A percentile compares a stretch with the other conserved stretches of the same genome.
These are phyloP conservation scores for Phytopythium montanum DNA, from an alignment of 352 stramenopile genomes.

Conservation along the genomic window DNA sequence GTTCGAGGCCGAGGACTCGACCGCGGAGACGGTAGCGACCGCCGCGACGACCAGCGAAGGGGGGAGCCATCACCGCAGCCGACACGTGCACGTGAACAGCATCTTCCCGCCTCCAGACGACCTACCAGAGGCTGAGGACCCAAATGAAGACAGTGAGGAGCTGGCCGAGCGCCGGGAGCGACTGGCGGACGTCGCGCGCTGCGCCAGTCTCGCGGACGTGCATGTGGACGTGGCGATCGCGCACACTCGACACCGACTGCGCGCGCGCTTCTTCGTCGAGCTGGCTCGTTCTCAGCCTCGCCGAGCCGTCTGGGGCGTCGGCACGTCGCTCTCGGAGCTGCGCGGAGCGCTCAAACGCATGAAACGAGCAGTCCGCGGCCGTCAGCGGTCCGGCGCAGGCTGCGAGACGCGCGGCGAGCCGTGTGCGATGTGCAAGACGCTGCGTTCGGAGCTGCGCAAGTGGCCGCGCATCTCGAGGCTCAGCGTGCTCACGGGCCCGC, in stretches of 20 bases:
- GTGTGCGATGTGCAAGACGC: slow-evolving; percentile 39
- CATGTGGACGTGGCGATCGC: slow-evolving; percentile 41
- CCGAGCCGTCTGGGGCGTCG: slow-evolving; percentile 30
- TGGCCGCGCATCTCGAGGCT: slow-evolving; percentile 39
- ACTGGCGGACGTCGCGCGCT: slow-evolving; percentile 55
- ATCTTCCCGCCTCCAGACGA: not conserved
- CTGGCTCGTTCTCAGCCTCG: slow-evolving; percentile 25
- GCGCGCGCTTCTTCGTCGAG: slow-evolving; percentile 52
- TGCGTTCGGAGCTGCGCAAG: slow-evolving; percentile 32
- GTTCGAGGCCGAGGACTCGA: not conserved
- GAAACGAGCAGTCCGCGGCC: slow-evolving; percentile 30
- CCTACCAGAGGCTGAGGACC: not conserved
- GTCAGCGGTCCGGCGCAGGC: slow-evolving; percentile 16
- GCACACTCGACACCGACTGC: slow-evolving; percentile 39
- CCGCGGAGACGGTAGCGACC: not conserved
- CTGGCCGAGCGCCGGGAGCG: not conserved
- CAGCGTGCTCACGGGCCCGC: slow-evolving; percentile 35
- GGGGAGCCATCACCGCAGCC: not conserved
- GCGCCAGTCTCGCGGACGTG: slow-evolving; percentile 47
- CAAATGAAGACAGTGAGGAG: not conserved
- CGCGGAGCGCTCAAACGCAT: slow-evolving; percentile 36
- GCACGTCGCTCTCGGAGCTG: slow-evolving; percentile 34
- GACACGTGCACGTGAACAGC: not conserved
- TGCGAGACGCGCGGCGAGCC: slow-evolving; percentile 16
- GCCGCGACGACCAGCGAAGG: not conserved